These are phyloP conservation scores for Vigna unguiculata DNA, from an alignment of 306 rosid genomes.

Conservation along the genomic window DNA sequence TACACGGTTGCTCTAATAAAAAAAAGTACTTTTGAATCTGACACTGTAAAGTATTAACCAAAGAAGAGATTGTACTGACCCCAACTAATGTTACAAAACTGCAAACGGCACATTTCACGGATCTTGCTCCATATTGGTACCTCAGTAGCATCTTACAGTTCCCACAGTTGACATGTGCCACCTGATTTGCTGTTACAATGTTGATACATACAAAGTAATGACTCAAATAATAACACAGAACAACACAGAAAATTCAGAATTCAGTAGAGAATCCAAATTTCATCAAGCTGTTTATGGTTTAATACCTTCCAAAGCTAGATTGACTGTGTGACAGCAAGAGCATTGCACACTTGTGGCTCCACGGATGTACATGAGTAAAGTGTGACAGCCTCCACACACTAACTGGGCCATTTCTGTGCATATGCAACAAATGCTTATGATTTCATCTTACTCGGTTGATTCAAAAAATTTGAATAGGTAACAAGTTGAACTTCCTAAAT, in stretches of 20 bases:
- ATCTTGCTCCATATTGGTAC: slow-evolving; percentile 91
- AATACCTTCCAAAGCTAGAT: slow-evolving; percentile 89
- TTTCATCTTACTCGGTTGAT: slow-evolving; percentile 14
- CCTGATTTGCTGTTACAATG: slow-evolving; percentile 80
- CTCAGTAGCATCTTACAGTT: slow-evolving; percentile 87
- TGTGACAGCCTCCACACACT: slow-evolving; percentile 94
- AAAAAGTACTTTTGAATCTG: too few species aligned
- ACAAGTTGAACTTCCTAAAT: slow-evolving; percentile 25
- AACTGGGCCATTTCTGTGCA: slow-evolving; percentile 97
- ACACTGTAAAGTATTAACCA: too few species aligned
- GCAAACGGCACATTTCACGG: slow-evolving; percentile 92
- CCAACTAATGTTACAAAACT: slow-evolving; percentile 89
- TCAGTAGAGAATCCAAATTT: too few species aligned
- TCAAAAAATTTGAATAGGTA: neutral
- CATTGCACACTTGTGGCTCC: slow-evolving; percentile 94
- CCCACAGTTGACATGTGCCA: slow-evolving; percentile 92
- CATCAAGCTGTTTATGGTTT: neutral
- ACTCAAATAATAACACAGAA: slow-evolving; percentile 10
- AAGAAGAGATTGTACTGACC: slow-evolving; percentile 59
- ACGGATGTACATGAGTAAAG: slow-evolving; percentile 87
- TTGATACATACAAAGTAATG: slow-evolving; percentile 27
- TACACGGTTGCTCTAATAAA: neutral
- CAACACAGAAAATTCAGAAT: too few species aligned
- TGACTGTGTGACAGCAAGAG: slow-evolving; percentile 93
- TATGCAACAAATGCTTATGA: slow-evolving; percentile 36